Conservation (phyloP, 768 basidiomycete genomes). For the Calvatia gigantea region DNA sequence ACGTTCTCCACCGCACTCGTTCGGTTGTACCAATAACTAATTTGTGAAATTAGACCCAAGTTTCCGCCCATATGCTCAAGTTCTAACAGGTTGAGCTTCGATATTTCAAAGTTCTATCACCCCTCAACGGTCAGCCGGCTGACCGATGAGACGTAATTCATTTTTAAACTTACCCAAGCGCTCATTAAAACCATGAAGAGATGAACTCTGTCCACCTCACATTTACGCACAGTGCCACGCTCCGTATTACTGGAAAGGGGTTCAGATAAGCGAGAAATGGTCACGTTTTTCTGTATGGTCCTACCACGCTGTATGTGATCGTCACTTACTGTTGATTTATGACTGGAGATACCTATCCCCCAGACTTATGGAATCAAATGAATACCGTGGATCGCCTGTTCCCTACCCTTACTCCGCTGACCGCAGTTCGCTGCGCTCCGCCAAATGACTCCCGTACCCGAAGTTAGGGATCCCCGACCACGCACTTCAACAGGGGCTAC, state of each 20-base stretch:
- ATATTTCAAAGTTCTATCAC: neutral
- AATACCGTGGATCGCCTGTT: constrained; percentile 5
- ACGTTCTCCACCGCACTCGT: neutral
- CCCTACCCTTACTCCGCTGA: neutral
- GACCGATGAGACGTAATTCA: constrained; percentile 9
- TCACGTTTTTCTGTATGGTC: too few species aligned
- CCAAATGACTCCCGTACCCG: constrained; percentile 66
- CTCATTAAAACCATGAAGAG: neutral
- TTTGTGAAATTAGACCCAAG: neutral
- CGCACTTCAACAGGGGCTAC: constrained; percentile 67
- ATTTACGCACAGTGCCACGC: neutral
- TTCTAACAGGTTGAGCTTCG: neutral
- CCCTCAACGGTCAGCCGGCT: neutral
- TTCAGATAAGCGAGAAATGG: too few species aligned
- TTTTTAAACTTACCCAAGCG: constrained; percentile 3
- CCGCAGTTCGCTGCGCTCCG: constrained; percentile 25
- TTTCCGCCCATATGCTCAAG: neutral
- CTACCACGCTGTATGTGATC: too few species aligned
- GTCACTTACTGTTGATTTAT: too few species aligned
- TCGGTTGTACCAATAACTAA: neutral
- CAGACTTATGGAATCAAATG: constrained; percentile 6
- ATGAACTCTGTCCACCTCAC: neutral
- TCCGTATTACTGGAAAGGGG: neutral
- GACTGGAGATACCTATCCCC: too few species aligned
- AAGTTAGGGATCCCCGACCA: constrained; percentile 62